Evolutionary conservation across 1,284 basidiomycete genomes (phyloP).

Genomic region (Pseudozyma hubeiensis): DNA sequence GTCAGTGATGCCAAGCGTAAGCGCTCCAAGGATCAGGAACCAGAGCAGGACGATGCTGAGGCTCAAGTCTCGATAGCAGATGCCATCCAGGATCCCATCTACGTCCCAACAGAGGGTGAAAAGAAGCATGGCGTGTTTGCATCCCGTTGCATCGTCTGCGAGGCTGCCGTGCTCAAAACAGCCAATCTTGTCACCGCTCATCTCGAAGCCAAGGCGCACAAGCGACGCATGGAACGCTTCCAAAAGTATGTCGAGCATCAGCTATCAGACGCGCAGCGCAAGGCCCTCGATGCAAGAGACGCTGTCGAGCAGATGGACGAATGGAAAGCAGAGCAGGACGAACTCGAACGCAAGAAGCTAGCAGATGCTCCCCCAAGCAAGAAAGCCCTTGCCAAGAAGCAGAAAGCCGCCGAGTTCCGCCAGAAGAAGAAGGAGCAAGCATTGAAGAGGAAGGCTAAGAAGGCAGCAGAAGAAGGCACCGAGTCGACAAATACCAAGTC

Average conservation of each 20-base stretch:
- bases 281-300: constrained; percentile 36
- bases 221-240: constrained; percentile 42
- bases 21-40: constrained; percentile 20
- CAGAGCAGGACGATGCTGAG: constrained; percentile 11
- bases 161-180: constrained; percentile 37
- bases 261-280: constrained; percentile 22
- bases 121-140: constrained; percentile 44
- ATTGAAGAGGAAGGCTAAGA: constrained; percentile 21
- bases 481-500: not conserved
- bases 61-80: constrained; percentile 43
- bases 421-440: constrained; percentile 33
- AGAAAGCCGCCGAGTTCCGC: constrained; percentile 33
- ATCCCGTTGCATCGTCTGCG: constrained; percentile 44
- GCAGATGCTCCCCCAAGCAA: constrained; percentile 29
- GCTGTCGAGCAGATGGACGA: constrained; percentile 44
- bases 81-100: constrained; percentile 42
- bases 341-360: constrained; percentile 20
- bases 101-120: constrained; percentile 40
- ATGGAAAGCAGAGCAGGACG: constrained; percentile 29
- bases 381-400: constrained; percentile 25
- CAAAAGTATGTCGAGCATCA: constrained; percentile 27
- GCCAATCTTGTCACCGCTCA: constrained; percentile 32
- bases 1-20: constrained; percentile 17
- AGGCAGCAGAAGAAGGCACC: constrained; percentile 7
- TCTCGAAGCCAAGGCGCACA: constrained; percentile 37